These are phyloP conservation scores for Chaetoceros muelleri DNA, from an alignment of 108 stramenopile species.

Conservation along the genomic window DNA sequence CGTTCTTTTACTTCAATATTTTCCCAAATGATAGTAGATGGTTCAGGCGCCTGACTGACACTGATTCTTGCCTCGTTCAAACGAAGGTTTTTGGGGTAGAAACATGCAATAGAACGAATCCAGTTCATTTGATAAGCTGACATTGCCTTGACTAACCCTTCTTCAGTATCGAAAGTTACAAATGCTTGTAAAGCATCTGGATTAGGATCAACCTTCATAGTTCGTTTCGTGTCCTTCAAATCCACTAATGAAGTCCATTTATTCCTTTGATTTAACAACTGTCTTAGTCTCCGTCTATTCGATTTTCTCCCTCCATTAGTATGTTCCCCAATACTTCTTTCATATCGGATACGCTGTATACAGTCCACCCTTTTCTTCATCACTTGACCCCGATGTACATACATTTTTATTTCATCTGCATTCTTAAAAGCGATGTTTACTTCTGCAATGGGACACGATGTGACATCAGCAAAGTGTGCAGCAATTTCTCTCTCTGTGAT, in stretches of 20 bases:
- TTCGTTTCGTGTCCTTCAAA: slow-evolving; percentile 22
- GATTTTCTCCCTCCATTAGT: slow-evolving; percentile 12
- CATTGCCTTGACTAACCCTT: slow-evolving; percentile 33
- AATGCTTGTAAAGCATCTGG: slow-evolving; percentile 46
- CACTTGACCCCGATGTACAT: slow-evolving; percentile 34
- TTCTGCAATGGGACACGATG: slow-evolving; percentile 31
- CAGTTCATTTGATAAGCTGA: slow-evolving; percentile 30
- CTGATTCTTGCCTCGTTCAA: slow-evolving; percentile 27
- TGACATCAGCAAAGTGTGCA: slow-evolving; percentile 34
- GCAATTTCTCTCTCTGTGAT: slow-evolving; percentile 37
- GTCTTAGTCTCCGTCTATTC: slow-evolving; percentile 5
- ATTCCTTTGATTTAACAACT: slow-evolving; percentile 22
- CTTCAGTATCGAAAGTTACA: slow-evolving; percentile 45
- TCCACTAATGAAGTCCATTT: slow-evolving; percentile 22
- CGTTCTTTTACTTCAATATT: slow-evolving; percentile 30
- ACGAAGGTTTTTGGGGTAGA: slow-evolving; percentile 29
- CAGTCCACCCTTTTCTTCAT: slow-evolving; percentile 33
- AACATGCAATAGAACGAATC: slow-evolving; percentile 24
- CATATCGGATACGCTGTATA: slow-evolving; percentile 35
- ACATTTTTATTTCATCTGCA: slow-evolving; percentile 34
- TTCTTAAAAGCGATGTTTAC: slow-evolving; percentile 55
- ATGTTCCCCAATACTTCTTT: slow-evolving; percentile 19
- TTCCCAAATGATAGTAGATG: slow-evolving; percentile 67
- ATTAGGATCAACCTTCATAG: slow-evolving; percentile 7
- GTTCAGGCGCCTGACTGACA: slow-evolving; percentile 39